Base-by-base conservation (phyloP, 805 yeast species). In the Yarrowia divulgata region DNA sequence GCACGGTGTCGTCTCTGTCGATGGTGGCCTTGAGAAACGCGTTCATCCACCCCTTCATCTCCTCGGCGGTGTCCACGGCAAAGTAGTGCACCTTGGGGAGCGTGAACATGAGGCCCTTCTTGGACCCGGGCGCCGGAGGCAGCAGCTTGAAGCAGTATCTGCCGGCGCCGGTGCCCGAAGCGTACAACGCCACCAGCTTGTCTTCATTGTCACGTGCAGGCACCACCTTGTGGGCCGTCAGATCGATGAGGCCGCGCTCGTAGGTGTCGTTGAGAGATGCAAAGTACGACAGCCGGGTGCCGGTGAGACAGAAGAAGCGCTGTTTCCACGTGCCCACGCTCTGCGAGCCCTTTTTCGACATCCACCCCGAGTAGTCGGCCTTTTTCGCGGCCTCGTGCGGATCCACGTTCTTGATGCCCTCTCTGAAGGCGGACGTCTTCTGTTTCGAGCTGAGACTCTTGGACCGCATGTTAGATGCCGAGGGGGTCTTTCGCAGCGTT, bases 51-150 rank as follows among this genome's bases (percentile, higher is more conserved):
- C 85, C 85, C 76, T 97, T 84, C 97, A 94, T 90, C 72, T 94
- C 98, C 63, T 92, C 97, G 69, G 84, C 86, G 0, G 91, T 85
- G 63, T 95, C 98, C 54, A 94, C 97, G 0, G 98, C 98, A 83
- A 95, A 95, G 78, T 90, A 95, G 75, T 95, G 99, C 8, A 93
- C 90, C 73, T 93, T 91, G 37, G 97, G 99, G 72, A 93, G 97
- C 0, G 99, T 95, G 78, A 95, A 95, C 0, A 97, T 93, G 69
- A 95, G 85, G 0, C 98, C 98, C 79, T 93, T 94, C 73, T 89
- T 88, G 67, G 94, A 91, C 0, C 99, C 99, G 0, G 98, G 98
- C 1, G 97, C 97, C 0, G 99, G 99, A 10, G 99, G 99, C 3
- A 93, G 87, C 13, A 95, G 78, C 75, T 91, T 74, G 82, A 95